These are phyloP conservation scores for Cucurbita argyrosperma DNA, from an alignment of 306 rosid species.

Conservation along the genomic window DNA sequence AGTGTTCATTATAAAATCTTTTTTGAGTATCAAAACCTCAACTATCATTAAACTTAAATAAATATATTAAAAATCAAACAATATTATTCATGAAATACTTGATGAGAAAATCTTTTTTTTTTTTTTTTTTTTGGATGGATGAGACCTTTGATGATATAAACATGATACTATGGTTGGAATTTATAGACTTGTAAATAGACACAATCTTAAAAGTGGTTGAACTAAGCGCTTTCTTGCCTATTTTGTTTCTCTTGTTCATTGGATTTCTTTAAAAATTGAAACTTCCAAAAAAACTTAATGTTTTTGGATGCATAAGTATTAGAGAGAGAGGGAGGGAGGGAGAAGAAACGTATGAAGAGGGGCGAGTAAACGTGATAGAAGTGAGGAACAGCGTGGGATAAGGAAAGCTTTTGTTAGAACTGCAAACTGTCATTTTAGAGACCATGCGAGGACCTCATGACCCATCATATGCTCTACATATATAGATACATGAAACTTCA, in stretches of 20 bases:
- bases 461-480: not conserved
- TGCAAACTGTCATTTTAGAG: constrained; percentile 1
- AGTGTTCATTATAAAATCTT: too few relatives aligned
- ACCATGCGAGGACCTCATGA: constrained; percentile 3
- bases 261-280: not conserved
- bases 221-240: not conserved
- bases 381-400: not conserved
- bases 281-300: not conserved
- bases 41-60: too few relatives aligned
- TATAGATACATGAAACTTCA: not conserved
- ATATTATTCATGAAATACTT: not conserved
- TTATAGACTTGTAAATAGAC: too few relatives aligned
- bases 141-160: not conserved
- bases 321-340: not conserved
- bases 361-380: not conserved
- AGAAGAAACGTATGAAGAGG: constrained; percentile 1
- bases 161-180: too few relatives aligned
- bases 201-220: too few relatives aligned
- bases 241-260: not conserved
- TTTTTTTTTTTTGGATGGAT: too few relatives aligned
- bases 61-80: not conserved
- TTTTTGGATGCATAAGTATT: not conserved
- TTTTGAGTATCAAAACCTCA: too few relatives aligned
- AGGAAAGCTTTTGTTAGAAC: not conserved
- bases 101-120: too few relatives aligned